Conservation (phyloP, 805 yeast species). For the Starmerella vaccinii region DNA sequence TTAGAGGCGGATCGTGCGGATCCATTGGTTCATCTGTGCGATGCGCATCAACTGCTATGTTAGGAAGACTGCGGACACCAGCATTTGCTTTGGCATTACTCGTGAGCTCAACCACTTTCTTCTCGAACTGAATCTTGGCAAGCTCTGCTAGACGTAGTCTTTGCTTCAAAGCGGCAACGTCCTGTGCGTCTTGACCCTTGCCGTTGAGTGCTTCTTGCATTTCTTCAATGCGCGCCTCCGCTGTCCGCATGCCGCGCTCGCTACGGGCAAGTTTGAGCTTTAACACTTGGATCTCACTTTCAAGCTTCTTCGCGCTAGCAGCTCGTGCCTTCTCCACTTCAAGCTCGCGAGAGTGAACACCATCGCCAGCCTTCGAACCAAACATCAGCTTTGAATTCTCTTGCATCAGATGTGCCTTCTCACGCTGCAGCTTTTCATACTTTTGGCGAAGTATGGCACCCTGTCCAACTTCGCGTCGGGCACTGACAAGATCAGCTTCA, state of each 20-base stretch:
- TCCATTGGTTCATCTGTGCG: constrained; percentile 8
- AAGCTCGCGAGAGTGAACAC: constrained; percentile 14
- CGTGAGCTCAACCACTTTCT: constrained; percentile 11
- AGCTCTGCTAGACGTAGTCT: constrained; percentile 22
- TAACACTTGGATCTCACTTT: constrained; percentile 29
- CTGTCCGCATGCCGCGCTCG: constrained; percentile 26
- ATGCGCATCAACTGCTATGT: background rate
- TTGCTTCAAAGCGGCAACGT: constrained; percentile 6
- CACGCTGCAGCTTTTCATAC: constrained; percentile 24
- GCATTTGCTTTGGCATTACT: background rate
- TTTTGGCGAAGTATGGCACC: constrained; percentile 14
- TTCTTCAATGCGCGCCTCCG: constrained; percentile 23
- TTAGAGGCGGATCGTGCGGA: constrained; percentile 10
- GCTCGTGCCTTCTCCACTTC: constrained; percentile 20
- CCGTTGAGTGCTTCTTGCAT: background rate
- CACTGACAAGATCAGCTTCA: constrained; percentile 11
- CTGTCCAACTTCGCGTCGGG: constrained; percentile 11
- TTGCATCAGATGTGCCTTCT: constrained; percentile 22
- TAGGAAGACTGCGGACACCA: background rate
- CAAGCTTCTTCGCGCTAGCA: constrained; percentile 19
- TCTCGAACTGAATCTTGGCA: constrained; percentile 22
- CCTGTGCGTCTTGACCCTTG: background rate
- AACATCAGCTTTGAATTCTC: constrained; percentile 21
- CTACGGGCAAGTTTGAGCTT: constrained; percentile 28
- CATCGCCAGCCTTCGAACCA: constrained; percentile 9